Evolutionary conservation across 176 grass and related monocot genomes (phyloP).

Genomic region (Urochloa ruziziensis): DNA sequence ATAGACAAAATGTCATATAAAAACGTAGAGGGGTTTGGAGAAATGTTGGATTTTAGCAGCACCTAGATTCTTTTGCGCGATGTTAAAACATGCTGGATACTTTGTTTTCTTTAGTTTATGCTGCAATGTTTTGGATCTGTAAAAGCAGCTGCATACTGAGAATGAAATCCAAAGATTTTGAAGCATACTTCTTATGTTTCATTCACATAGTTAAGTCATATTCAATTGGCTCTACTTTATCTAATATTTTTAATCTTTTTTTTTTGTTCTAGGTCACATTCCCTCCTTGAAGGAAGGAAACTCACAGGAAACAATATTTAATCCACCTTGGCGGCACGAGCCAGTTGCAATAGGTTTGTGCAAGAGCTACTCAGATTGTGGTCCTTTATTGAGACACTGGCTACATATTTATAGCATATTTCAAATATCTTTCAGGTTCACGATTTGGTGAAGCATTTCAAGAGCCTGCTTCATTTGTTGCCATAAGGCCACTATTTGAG

Average conservation of each 20-base stretch:
- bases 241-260: not conserved
- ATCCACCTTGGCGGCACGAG: slow-evolving; percentile 89
- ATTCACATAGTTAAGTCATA: not conserved
- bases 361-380: not conserved
- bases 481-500: slow-evolving; percentile 79
- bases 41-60: not conserved
- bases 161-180: not conserved
- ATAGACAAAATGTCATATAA: not conserved
- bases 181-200: not conserved
- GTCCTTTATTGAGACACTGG: not conserved
- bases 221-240: slow-evolving; percentile 5
- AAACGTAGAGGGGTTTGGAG: not conserved
- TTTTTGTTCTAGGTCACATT: slow-evolving; percentile 60
- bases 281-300: slow-evolving; percentile 96
- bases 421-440: slow-evolving; percentile 56
- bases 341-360: slow-evolving; percentile 72
- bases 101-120: not conserved
- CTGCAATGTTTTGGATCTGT: not conserved
- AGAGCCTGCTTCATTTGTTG: slow-evolving; percentile 88
- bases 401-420: not conserved
- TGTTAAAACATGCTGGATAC: not conserved
- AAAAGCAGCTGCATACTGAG: not conserved
- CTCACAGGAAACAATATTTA: slow-evolving; percentile 92
- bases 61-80: not conserved
- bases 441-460: slow-evolving; percentile 96